Evolutionary conservation across 225 moss, liverwort and hornwort genomes (phyloP), one percentile per base, ranked within the genome.

Genomic region (Marchantia polymorpha): DNA sequence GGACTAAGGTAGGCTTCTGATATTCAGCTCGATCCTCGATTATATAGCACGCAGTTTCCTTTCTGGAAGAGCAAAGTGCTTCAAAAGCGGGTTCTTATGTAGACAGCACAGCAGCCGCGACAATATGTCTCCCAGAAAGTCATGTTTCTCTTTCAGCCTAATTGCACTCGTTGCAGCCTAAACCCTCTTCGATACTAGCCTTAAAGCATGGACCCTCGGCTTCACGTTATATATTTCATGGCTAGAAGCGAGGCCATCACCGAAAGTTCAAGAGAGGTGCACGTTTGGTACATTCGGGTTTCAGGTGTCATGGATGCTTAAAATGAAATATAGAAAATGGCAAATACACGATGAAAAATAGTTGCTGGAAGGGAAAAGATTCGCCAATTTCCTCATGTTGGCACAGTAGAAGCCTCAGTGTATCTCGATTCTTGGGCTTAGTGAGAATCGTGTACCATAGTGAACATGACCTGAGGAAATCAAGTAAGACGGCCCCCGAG

Each of bases 1-100:
- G 92, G 64, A 84, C 76, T 8, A 95, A 91, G 90, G 92, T 95
- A 78, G 49, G 3, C 30, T n/a, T 29, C 4, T 73, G 23, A 56
- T 26, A 30, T 5, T 73, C 5, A 49, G 10, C n/a, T 12, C 2
- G 10, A 20, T 39, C n/a, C n/a, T 23, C 22, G 70, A 19, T 48
- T 2, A 46, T n/a, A n/a, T n/a, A 15, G 68, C 4, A 14, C 17
- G 68, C 16, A 48, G 49, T n/a, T 22, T 20, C 49, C 17, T 71
- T 71, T 49, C 48, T n/a, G 7, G 64, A 23, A 8, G 20, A 48
- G 17, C 17, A 3, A 8, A 49, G 16, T 20, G 70, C 70, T 39
- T 7, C 7, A 22, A 16, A 17, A 16, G 17, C 23, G n/a, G 71
- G n/a, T 39, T 39, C 39, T 39, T 39, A 39, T 39, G 5, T 39